These are phyloP conservation scores for Chondrostereum purpureum DNA, from an alignment of 1,284 basidiomycete species.

Conservation along the genomic window DNA sequence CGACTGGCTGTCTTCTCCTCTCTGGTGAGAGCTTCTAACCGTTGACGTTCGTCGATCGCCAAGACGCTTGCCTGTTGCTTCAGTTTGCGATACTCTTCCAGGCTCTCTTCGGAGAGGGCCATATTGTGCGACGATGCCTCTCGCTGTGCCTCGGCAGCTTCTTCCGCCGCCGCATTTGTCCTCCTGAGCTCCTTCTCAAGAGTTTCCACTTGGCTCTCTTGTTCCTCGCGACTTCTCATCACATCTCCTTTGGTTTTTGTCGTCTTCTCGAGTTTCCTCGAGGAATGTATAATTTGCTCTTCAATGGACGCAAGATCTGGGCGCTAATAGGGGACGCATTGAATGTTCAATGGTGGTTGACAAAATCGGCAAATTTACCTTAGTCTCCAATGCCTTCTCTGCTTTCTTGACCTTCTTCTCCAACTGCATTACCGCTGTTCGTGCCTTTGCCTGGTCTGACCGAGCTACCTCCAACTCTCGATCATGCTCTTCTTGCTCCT, in stretches of 20 bases:
- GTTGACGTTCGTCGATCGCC: conserved; percentile 84
- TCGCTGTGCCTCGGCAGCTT: conserved; percentile 76
- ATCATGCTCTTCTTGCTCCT: conserved; percentile 66
- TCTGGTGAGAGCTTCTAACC: conserved; percentile 74
- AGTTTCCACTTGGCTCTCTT: conserved; percentile 52
- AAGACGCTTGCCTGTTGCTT: conserved; percentile 73
- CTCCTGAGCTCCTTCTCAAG: conserved; percentile 62
- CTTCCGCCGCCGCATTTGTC: conserved; percentile 67
- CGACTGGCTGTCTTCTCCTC: conserved; percentile 76
- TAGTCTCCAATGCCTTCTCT: conserved; percentile 79
- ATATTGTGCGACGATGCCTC: conserved; percentile 70
- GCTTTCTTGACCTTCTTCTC: conserved; percentile 77
- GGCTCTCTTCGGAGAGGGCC: conserved; percentile 75
- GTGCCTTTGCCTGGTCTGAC: conserved; percentile 73
- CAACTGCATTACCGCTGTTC: conserved; percentile 66
- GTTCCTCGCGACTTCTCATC: conserved; percentile 59
- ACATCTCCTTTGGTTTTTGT: conserved; percentile 60
- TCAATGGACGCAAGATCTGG: conserved; percentile 79
- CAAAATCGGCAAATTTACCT: too few species aligned
- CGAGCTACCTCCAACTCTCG: conserved; percentile 69
- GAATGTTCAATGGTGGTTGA: neutral
- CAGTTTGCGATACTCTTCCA: conserved; percentile 86
- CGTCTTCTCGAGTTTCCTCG: conserved; percentile 73
- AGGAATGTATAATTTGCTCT: conserved; percentile 82
- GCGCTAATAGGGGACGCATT: too few species aligned